Base-by-base conservation (phyloP, 805 yeast species). In the Jamesozyma piceae region DNA sequence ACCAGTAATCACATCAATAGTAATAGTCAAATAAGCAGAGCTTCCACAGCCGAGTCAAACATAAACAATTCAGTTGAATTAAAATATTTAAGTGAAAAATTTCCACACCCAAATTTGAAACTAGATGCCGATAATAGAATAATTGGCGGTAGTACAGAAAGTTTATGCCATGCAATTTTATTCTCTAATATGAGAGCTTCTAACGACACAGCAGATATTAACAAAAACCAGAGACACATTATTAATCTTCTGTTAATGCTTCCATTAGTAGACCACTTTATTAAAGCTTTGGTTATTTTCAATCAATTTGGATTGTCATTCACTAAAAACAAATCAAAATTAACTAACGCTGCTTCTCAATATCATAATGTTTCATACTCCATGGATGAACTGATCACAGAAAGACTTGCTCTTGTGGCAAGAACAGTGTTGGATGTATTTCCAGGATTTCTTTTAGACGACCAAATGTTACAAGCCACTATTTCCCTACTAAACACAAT, bases 161-260 rank as follows among this genome's bases (percentile, higher is more conserved):
- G 88, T 37, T 68, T 88, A 30, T 76, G 89, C 43, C 97, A 89
- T 62, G 74, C 83, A 3, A 66, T 85, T 21, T 58, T 87, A 14
- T 80, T 79, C 58, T 42, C 35, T 15, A 28, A 43, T 5, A 19
- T 22, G 11, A 27, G 42, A 13, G 35, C 28, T 5, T 35, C 34
- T 10, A 18, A 26, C 9, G 38, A 38, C 15, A 29, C 43, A 15
- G 18, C 35, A 8, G 26, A 17, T 5, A 28, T 27, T 14, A 20
- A 17, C 11, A 35, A 42, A 14, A 27, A 38, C 34, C 49, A 51
- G 24, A 45, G 49, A 34, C 51, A 41, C 26, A 47, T 53, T 19
- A 41, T 54, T 13, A 72, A 71, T 42, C 58, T 74, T n/a, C 57
- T 77, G 15, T 54, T 72, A 33, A 64, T 76, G n/a, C 51, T 80